Percentiles rank a stretch among this genome's conserved stretches.
Conservation (phyloP, 139 green algal species). For the Nannochloris sp. region DNA sequence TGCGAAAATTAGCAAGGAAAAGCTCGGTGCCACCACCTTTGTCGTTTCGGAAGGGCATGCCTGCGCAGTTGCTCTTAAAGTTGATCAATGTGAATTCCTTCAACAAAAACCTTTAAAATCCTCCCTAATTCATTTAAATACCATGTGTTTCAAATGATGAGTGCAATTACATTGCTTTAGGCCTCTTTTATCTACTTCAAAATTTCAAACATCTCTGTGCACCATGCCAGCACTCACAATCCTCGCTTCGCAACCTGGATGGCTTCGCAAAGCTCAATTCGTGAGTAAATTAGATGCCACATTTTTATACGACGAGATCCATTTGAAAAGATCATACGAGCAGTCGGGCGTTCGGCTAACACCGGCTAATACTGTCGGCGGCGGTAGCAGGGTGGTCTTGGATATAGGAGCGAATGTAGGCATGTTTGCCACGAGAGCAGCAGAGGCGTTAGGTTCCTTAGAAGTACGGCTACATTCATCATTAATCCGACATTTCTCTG, state of each 20-base stretch:
- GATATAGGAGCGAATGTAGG: constrained; percentile 52
- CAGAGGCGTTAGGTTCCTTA: constrained; percentile 9
- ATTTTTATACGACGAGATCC: constrained; percentile 26
- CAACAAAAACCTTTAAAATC: background rate
- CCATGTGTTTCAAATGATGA: background rate
- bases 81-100: background rate
- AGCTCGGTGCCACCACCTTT: no score
- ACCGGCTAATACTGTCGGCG: background rate
- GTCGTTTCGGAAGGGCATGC: background rate
- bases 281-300: constrained; percentile 14
- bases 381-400: constrained; percentile 25
- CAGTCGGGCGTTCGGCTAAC: constrained; percentile 10
- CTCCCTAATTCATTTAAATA: background rate
- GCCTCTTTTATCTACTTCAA: no score
- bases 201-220: no score
- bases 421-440: constrained; percentile 32
- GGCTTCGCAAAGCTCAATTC: background rate
- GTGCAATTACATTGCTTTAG: background rate
- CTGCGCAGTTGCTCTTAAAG: background rate
- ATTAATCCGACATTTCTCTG: background rate
- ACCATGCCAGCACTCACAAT: no score
- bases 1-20: no score
- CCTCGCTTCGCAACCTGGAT: no score
- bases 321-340: constrained; percentile 17
- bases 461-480: background rate